Evolutionary conservation across 495 filamentous ascomycete species (phyloP).

Genomic region (Alectoria sarmentosa): DNA sequence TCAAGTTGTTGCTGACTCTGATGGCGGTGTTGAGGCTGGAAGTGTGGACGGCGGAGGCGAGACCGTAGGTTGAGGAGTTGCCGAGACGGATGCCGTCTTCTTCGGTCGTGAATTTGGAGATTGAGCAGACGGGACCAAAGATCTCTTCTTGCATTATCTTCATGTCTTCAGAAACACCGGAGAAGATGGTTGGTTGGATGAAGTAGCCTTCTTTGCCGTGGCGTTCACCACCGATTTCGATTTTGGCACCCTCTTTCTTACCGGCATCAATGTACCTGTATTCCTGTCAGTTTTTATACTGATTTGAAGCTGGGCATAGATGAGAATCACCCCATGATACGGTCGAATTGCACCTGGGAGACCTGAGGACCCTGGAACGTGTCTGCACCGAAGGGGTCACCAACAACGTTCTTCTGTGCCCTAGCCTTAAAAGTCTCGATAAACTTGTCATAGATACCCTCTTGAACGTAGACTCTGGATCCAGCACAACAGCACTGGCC

Average conservation of each 20-base stretch:
- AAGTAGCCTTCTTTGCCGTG: constrained; percentile 91
- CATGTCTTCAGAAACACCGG: constrained; percentile 81
- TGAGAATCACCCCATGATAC: constrained; percentile 69
- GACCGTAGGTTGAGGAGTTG: constrained; percentile 74
- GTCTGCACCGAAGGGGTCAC: constrained; percentile 77
- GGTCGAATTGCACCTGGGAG: constrained; percentile 89
- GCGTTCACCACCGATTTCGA: constrained; percentile 81
- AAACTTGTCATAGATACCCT: constrained; percentile 94
- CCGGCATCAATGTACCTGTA: constrained; percentile 78
- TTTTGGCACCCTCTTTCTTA: constrained; percentile 77
- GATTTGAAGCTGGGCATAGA: not conserved
- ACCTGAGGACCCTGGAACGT: constrained; percentile 99
- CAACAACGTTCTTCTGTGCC: constrained; percentile 73
- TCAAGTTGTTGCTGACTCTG: constrained; percentile 71
- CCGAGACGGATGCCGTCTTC: constrained; percentile 75
- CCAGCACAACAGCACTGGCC: constrained; percentile 98
- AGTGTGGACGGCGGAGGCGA: constrained; percentile 91
- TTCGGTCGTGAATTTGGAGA: constrained; percentile 89
- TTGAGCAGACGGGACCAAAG: constrained; percentile 89
- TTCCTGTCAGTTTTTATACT: not conserved
- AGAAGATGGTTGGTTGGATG: constrained; percentile 97
- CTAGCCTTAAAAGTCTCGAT: constrained; percentile 81
- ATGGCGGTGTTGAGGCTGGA: constrained; percentile 88
- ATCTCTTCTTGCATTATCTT: constrained; percentile 99
- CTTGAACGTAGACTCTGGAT: constrained; percentile 92